phyloP scores from a whole-genome alignment of 805 yeast species.

The Pichia sporocuriosa region DNA sequence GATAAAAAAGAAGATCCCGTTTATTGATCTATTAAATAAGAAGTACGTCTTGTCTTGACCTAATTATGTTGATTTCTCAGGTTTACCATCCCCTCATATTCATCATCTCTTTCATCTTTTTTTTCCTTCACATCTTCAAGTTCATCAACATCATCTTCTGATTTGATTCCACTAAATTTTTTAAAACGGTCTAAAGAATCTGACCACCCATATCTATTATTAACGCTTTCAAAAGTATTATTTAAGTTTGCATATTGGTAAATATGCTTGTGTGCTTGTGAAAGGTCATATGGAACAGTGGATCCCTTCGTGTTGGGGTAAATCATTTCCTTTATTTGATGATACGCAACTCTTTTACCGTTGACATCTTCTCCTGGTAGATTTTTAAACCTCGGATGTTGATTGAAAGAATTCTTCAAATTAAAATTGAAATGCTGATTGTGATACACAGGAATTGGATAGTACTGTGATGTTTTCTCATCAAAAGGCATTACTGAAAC shows the following conservation, averaged over 20 bases:
- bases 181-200: constrained; percentile 15
- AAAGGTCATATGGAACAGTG: constrained; percentile 10
- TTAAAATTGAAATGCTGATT: too few species aligned
- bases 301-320: constrained; percentile 13
- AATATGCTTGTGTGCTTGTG: constrained; percentile 14
- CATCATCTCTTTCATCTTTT: not conserved
- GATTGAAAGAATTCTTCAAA: too few species aligned
- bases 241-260: constrained; percentile 17
- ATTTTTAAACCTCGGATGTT: constrained; percentile 15
- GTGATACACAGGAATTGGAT: too few species aligned
- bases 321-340: constrained; percentile 13
- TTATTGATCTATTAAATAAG: too few species aligned
- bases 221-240: constrained; percentile 16
- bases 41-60: too few species aligned
- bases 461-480: not conserved
- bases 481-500: not conserved
- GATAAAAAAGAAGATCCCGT: too few species aligned
- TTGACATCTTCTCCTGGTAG: constrained; percentile 9
- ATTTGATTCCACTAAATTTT: constrained; percentile 5
- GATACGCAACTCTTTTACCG: constrained; percentile 11
- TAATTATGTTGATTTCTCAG: too few species aligned
- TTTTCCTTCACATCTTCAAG: not conserved
- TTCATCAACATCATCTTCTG: constrained; percentile 4
- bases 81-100: too few species aligned
- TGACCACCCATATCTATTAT: constrained; percentile 17